Conservation (phyloP, 2,329 filamentous ascomycete genomes). For the Fragosphaeria purpurea region DNA sequence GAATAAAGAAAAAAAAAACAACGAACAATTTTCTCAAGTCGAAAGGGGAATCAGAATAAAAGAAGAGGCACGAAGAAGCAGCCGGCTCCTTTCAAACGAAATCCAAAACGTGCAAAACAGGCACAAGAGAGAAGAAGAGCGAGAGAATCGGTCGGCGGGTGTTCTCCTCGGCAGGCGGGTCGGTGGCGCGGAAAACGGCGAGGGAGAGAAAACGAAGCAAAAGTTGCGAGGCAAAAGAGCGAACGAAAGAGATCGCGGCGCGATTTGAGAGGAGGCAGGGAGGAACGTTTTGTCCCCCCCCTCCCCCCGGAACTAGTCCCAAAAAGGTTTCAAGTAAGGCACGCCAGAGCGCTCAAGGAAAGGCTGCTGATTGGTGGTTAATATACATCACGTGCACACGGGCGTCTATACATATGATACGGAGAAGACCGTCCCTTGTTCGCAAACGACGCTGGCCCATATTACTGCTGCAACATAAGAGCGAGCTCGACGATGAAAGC, state of each 20-base stretch:
- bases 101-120: neutral
- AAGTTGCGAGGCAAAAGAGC: neutral
- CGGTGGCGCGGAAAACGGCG: no score
- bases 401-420: no score
- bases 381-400: neutral
- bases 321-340: neutral
- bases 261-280: conserved; percentile 2
- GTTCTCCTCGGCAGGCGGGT: no score
- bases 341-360: neutral
- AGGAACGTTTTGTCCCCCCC: neutral
- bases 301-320: neutral
- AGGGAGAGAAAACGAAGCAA: neutral
- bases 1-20: conserved; percentile 10
- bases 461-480: no score
- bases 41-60: conserved; percentile 1
- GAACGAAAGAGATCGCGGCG: conserved; percentile 1
- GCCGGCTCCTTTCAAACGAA: neutral
- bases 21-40: neutral
- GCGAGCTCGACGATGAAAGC: no score
- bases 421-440: no score
- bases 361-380: neutral
- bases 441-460: no score
- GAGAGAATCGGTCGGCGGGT: no score
- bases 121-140: no score
- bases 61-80: neutral